Evolutionary conservation across 306 rosid species (phyloP), one percentile per base, ranked within the genome.

Genomic region (Prosopis cineraria): DNA sequence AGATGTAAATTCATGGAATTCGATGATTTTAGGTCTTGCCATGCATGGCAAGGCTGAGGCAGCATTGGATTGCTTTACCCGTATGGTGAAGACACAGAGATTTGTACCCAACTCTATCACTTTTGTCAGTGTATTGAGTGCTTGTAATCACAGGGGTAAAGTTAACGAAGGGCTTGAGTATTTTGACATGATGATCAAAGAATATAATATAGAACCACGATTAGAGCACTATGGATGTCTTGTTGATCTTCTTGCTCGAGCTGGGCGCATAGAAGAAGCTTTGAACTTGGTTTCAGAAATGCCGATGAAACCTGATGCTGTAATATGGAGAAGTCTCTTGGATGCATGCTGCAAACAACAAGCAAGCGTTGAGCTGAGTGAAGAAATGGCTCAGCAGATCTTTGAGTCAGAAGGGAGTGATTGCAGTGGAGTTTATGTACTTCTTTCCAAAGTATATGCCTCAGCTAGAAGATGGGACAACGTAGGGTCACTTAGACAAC

Each of bases 201-300:
- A 88, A 45, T 89, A 84, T 80, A 84, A 85, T 72, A 70, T 89
- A 22, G 88, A 89, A 78, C 93, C 94, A 3, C 30, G 72, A 69
- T 53, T 92, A 63, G 91, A 90, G 89, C 97, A 94, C 70, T 94
- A 90, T 33, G 97, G 98, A 16, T 94, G 98, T 82, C 86, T 94
- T 0, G 88, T 89, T 78, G 96, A 91, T 83, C 96, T 90, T 60
- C 85, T 88, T 5, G 91, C 94, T 74, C 91, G 91, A 77, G 89
- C 93, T 0, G 88, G 96, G 14, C 78, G 72, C 70, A 83, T 89
- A 0, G 76, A 90, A 11, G 91, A 88, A 73, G 97, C 94, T 81
- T 43, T 91, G 50, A 81, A 89, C 37, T 50, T 89, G 87, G 91
- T 89, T 31, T 81, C 87, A 10, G 64, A 79, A 53, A 91, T 94